phyloP scores from a whole-genome alignment of 495 filamentous ascomycete species.

The Tuber borchii region DNA sequence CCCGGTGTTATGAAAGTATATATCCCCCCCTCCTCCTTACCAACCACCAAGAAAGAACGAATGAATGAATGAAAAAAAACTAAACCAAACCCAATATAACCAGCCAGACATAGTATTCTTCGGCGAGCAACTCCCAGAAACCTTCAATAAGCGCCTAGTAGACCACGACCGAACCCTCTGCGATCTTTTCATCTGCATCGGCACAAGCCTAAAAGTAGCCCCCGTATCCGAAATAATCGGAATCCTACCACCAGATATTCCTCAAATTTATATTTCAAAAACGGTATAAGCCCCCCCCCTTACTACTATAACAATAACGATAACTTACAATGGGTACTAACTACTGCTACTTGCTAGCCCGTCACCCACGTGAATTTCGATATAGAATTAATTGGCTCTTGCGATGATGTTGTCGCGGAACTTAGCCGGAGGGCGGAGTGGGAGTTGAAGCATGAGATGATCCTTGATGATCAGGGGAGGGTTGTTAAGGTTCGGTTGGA shows the following conservation, averaged over 20 bases:
- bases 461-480: slow-evolving; percentile 53
- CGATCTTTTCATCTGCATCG: slow-evolving; percentile 94
- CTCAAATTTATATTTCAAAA: slow-evolving; percentile 89
- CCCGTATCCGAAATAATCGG: slow-evolving; percentile 88
- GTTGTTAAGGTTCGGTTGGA: slow-evolving; percentile 53
- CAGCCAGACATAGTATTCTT: slow-evolving; percentile 96
- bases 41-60: not conserved
- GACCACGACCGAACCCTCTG: slow-evolving; percentile 70
- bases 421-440: slow-evolving; percentile 79
- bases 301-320: no score
- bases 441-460: slow-evolving; percentile 84
- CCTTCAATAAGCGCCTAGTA: slow-evolving; percentile 73
- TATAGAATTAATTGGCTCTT: slow-evolving; percentile 87
- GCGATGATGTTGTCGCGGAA: slow-evolving; percentile 84
- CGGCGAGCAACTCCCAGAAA: slow-evolving; percentile 76
- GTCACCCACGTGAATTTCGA: slow-evolving; percentile 89
- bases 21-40: slow-evolving; percentile 1
- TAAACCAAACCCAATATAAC: not conserved
- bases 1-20: slow-evolving; percentile 84
- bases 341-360: slow-evolving; percentile 46
- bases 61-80: no score
- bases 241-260: slow-evolving; percentile 67
- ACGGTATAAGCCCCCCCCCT: slow-evolving; percentile 50
- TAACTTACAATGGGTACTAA: no score
- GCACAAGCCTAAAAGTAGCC: slow-evolving; percentile 91